These are phyloP conservation scores for Yueomyces sp. DNA, from an alignment of 805 yeast genomes.

Conservation along the genomic window DNA sequence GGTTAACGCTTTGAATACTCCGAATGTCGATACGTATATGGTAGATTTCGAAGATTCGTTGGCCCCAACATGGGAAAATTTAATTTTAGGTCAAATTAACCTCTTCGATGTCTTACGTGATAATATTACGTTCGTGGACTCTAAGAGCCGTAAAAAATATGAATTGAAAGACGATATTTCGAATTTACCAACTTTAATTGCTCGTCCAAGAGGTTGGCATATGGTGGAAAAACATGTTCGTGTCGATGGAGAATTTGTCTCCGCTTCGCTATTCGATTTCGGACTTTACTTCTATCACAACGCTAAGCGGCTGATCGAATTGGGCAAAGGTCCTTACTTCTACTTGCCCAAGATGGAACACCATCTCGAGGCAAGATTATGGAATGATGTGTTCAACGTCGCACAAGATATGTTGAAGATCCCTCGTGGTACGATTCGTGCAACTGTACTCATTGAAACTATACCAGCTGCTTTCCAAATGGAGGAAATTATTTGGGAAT, in stretches of 20 bases:
- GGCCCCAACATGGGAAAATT: conserved; percentile 72
- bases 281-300: conserved; percentile 69
- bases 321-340: conserved; percentile 71
- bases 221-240: conserved; percentile 59
- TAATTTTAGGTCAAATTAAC: conserved; percentile 72
- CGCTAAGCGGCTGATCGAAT: conserved; percentile 44
- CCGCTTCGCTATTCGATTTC: conserved; percentile 69
- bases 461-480: conserved; percentile 78
- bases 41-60: conserved; percentile 78
- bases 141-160: conserved; percentile 34
- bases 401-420: conserved; percentile 60
- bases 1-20: conserved; percentile 66
- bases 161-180: conserved; percentile 33
- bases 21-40: conserved; percentile 68
- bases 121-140: conserved; percentile 38
- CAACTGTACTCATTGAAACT: conserved; percentile 72
- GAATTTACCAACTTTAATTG: conserved; percentile 55
- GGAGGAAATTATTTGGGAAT: conserved; percentile 70
- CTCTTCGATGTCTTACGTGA: conserved; percentile 64
- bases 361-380: conserved; percentile 66
- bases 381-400: conserved; percentile 71
- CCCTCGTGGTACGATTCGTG: conserved; percentile 67
- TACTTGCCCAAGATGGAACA: conserved; percentile 82
- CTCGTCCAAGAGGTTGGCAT: conserved; percentile 86
- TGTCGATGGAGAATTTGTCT: conserved; percentile 63